Base-by-base conservation (phyloP, 2,329 filamentous ascomycete species). In the Neonectria magnoliae region DNA sequence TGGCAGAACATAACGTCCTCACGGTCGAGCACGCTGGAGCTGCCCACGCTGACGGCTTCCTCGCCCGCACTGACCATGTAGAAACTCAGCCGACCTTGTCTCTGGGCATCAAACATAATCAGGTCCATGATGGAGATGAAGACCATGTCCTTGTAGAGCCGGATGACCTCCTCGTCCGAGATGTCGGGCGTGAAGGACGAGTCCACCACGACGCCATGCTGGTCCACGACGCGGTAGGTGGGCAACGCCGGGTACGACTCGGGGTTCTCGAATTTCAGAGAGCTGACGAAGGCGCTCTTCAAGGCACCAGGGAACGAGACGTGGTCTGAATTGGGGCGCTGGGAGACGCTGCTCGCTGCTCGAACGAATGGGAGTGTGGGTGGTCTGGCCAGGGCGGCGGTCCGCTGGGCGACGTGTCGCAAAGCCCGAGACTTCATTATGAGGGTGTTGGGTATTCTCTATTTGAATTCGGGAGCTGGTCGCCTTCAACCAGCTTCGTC, bases 21-120 rank as follows among this genome's bases (percentile, higher is more conserved):
- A n/a, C 87, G 88, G n/a, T 88, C 85, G 64, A 99, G 80, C 13
- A 93, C 94, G 25, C 93, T 94, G 0, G 94, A 93, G 2, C 92
- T 94, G 1, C 94, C 96, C 2, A 99, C 91, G 47, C 93, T 93
- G 57, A 97, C 94, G 36, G 95, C 96, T 84, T 99, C 96, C 82
- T 98, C 94, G 62, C 94, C 94, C 0, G 94, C 93, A 41, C 92
- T 95, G 75, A 95, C 95, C 93, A 99, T 98, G 81, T 99, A 99
- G 81, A 99, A 99, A 78, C 91, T 94, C 60, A 97, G 81, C 20
- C 93, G 89, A n/a, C 94, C 94, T 80, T 99, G 96, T 50, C 96
- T 87, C 80, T 99, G 96, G 0, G 96, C 94, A 75, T 99, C 96
- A 76, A 97, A 98, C 94, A 98, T 98, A 77, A 98, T 92, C 60